Percentiles rank a stretch among this genome's conserved stretches.
Conservation (phyloP, 2,329 filamentous ascomycete species). For the Boeremia lycopersici region DNA sequence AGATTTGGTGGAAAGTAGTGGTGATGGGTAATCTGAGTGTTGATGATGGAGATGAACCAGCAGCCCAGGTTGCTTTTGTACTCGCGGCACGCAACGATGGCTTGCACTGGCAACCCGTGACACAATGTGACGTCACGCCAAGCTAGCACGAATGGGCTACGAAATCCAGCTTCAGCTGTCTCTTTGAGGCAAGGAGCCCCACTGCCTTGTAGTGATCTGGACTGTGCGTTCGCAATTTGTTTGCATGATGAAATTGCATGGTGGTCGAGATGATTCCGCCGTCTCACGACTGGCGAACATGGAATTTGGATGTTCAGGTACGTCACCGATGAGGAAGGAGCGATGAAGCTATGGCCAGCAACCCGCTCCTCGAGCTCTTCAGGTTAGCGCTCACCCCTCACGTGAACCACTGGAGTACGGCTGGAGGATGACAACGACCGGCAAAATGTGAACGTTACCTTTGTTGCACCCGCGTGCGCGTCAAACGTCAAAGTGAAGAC, state of each 20-base stretch:
- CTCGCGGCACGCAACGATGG: constrained; percentile 22
- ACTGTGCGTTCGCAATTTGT: constrained; percentile 14
- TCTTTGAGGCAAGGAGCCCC: constrained; percentile 23
- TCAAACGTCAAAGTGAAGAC: constrained; percentile 9
- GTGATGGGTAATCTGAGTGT: constrained; percentile 20
- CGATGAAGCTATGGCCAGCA: constrained; percentile 14
- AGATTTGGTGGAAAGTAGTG: constrained; percentile 13
- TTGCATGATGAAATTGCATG: constrained; percentile 27
- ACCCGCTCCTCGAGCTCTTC: constrained; percentile 3
- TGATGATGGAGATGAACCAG: constrained; percentile 28
- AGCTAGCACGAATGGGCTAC: constrained; percentile 18
- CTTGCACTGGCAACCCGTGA: constrained; percentile 34
- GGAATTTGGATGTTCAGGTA: constrained; percentile 12
- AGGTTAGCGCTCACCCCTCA: constrained; percentile 15
- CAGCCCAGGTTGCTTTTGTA: constrained; percentile 44
- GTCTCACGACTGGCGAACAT: constrained; percentile 1
- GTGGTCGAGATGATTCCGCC: constrained; percentile 7
- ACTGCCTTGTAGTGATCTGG: constrained; percentile 24
- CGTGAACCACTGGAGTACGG: constrained; percentile 15
- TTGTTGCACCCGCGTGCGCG: constrained; percentile 3
- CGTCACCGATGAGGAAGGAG: constrained; percentile 21
- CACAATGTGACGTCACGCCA: constrained; percentile 40
- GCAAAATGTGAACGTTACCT: constrained; percentile 7
- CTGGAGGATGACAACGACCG: neutral
- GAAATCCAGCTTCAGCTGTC: constrained; percentile 29